These are phyloP conservation scores for Leccinum pachyderme DNA, from an alignment of 1,284 basidiomycete genomes.

Conservation along the genomic window DNA sequence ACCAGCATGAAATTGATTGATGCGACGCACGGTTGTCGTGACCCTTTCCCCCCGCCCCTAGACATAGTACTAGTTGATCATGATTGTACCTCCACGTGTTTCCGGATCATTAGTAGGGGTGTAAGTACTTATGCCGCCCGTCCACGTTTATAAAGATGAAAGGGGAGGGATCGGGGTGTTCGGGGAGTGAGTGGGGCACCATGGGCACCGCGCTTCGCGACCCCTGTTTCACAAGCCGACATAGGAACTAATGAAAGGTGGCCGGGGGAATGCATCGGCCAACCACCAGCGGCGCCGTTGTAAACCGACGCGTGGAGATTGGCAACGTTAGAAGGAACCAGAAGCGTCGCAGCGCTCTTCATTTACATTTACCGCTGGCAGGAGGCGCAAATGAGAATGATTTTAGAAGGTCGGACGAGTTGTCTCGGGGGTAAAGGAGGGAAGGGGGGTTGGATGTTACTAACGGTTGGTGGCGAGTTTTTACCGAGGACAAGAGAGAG, in stretches of 20 bases:
- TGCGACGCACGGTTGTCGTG: neutral
- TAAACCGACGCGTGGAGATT: neutral
- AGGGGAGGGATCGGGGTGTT: neutral
- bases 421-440: neutral
- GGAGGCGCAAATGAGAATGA: neutral
- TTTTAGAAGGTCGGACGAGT: neutral
- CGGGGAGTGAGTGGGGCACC: neutral
- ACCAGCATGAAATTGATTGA: neutral
- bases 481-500: neutral
- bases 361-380: neutral
- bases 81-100: neutral
- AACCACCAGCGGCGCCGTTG: neutral
- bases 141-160: neutral
- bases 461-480: neutral
- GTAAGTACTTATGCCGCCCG: neutral
- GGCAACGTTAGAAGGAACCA: neutral
- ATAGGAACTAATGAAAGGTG: neutral
- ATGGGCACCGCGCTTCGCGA: neutral
- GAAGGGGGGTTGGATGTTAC: neutral
- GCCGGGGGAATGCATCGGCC: neutral
- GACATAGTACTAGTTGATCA: neutral
- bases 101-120: neutral
- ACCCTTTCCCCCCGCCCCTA: neutral
- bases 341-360: neutral
- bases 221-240: neutral